These are phyloP conservation scores for Aspergillus nomiae DNA, from an alignment of 2,329 filamentous ascomycete species.

Conservation along the genomic window DNA sequence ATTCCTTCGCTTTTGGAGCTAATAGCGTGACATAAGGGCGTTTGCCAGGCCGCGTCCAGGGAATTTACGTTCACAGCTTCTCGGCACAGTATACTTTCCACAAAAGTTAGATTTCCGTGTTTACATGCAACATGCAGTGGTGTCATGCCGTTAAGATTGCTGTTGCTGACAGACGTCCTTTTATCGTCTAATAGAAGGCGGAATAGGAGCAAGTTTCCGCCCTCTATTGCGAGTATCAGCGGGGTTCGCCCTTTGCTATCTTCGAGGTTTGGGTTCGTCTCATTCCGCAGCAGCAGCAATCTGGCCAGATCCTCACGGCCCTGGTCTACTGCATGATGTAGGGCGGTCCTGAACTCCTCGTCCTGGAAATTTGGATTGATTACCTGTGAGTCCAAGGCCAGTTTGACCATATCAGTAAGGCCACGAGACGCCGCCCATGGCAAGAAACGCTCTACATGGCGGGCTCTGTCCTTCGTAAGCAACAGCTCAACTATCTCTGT, in stretches of 20 bases:
- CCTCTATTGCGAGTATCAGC: background rate
- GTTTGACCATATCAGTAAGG: background rate
- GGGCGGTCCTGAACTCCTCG: background rate
- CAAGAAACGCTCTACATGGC: background rate
- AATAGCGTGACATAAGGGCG: background rate
- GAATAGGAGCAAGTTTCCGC: background rate
- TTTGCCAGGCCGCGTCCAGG: background rate
- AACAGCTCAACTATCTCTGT: background rate
- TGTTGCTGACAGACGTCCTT: background rate
- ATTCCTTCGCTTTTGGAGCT: background rate
- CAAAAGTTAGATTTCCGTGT: background rate
- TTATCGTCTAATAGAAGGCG: background rate
- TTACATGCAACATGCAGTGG: background rate
- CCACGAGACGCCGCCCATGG: background rate
- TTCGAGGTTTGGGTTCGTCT: background rate
- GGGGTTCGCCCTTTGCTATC: background rate
- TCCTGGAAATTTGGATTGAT: background rate
- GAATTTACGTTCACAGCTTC: background rate
- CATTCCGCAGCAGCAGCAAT: background rate
- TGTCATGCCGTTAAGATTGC: background rate
- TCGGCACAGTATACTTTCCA: background rate
- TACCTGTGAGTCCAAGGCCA: background rate
- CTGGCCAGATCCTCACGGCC: background rate
- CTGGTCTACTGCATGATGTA: background rate
- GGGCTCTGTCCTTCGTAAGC: background rate